Base-by-base conservation (phyloP, 345 rosid species). In the Corymbia maculata region DNA sequence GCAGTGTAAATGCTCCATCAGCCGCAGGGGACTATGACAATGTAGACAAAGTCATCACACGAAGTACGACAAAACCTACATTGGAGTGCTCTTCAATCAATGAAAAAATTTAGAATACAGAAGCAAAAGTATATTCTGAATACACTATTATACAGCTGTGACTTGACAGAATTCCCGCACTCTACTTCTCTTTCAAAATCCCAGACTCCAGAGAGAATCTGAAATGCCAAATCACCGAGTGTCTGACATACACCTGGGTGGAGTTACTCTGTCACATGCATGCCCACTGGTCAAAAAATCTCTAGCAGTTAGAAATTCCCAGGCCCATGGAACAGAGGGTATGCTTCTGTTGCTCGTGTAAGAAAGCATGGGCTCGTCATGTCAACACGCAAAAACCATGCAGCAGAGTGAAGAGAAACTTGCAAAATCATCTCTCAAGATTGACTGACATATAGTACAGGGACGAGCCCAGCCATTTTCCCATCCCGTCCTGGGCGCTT, bases 401-500 rank as follows among this genome's bases (percentile, higher is more conserved):
- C 64, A 30, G 28, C 28, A 22, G 66, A 86, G 70, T 49, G 70
- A 86, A 86, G 42, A 42, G 50, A 24, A 86, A 24, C 22, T 19
- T 86, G 45, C 44, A 75, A 75, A 75, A 75, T 42, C 49, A 9
- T 17, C 53, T 87, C 44, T 95, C 87, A 96, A 86, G 92, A 89
- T 85, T 95, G 98, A 89, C 91, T 95, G 86, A 98, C 99, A 88
- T 98, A 98, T 21, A 98, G 98, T 64, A 98, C 98, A 11, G 99
- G 99, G 44, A 98, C 99, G 24, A 97, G 95, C 87, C 99, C 99
- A 36, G 97, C 97, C 98, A 97, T 95, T 91, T 97, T 98, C 86
- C 98, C 99, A 90, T 97, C 98, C 92, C 99, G 93, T 10, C 99
- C 99, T 11, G 99, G 99, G 51, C 99, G 97, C 90, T 95, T 97